A percentile compares a stretch with the other conserved stretches of the same genome.
Conservation (phyloP, 805 yeast genomes). For the Saturnispora saitoi region DNA sequence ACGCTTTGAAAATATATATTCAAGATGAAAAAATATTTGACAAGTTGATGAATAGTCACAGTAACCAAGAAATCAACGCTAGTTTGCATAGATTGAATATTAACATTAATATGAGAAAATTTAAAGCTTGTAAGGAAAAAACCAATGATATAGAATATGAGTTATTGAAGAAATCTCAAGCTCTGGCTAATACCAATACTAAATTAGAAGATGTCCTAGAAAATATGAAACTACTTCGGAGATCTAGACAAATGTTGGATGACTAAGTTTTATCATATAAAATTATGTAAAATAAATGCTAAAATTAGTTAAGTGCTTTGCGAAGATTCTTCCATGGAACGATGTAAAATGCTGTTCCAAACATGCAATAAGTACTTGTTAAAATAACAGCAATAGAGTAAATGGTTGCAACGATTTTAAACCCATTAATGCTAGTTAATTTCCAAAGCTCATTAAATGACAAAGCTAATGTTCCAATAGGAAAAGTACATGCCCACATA, state of each 20-base stretch:
- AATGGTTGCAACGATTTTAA: constrained; percentile 53
- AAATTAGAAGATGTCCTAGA: not conserved
- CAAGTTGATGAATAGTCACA: not conserved
- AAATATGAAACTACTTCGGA: not conserved
- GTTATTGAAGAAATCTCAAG: not conserved
- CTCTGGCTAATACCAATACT: not conserved
- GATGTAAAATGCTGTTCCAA: constrained; percentile 27
- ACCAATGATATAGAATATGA: not conserved
- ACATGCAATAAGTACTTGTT: constrained; percentile 36
- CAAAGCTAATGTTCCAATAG: constrained; percentile 72
- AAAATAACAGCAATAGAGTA: constrained; percentile 47
- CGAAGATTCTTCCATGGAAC: constrained; percentile 20
- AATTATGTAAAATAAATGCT: not conserved
- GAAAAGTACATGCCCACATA: constrained; percentile 88
- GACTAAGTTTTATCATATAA: not conserved
- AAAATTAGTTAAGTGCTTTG: not conserved
- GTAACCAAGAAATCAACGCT: not conserved
- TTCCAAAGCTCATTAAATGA: constrained; percentile 45
- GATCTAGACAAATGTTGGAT: not conserved
- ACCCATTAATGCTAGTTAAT: constrained; percentile 43
- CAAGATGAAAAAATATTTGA: not conserved
- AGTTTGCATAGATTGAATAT: constrained; percentile 1
- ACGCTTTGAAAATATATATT: not conserved
- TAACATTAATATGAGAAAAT: not conserved
- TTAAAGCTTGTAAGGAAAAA: not conserved